Evolutionary conservation across 73 alveolate genomes (phyloP).

Genomic region (Symbiodinium pilosum): DNA sequence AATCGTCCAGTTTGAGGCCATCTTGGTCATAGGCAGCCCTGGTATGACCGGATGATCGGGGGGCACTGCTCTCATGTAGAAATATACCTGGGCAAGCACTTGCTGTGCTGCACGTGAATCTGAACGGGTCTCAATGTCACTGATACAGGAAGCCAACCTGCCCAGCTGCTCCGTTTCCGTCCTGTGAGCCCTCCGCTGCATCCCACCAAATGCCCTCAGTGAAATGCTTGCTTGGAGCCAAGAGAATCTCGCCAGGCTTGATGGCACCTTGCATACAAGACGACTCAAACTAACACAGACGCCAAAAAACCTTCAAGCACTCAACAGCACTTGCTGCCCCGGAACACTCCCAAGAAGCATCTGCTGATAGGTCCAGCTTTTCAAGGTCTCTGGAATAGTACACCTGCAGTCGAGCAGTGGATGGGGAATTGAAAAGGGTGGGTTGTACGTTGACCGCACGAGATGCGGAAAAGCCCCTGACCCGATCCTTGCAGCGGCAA

Average conservation of each 20-base stretch:
- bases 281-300: background rate
- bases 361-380: background rate
- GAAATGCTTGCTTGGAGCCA: conserved; percentile 36
- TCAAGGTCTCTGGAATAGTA: conserved; percentile 15
- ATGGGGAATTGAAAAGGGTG: too few species aligned
- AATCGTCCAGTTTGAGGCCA: background rate
- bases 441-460: too few species aligned
- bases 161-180: conserved; percentile 13
- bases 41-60: conserved; percentile 11
- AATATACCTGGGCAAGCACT: conserved; percentile 12
- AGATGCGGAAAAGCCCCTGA: background rate
- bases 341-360: background rate
- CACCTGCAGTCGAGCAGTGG: too few species aligned
- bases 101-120: background rate
- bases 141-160: background rate
- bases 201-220: conserved; percentile 70
- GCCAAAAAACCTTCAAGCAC: background rate
- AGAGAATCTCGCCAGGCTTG: conserved; percentile 44
- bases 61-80: conserved; percentile 23
- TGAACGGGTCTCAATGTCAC: background rate
- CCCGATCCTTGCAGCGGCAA: conserved; percentile 15
- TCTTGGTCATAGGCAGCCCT: conserved; percentile 34
- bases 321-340: background rate
- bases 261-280: background rate
- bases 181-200: conserved; percentile 54